Evolutionary conservation across 441 rosid genomes (phyloP), one percentile per base, ranked within the genome.

Genomic region (Euphorbia corollata): DNA sequence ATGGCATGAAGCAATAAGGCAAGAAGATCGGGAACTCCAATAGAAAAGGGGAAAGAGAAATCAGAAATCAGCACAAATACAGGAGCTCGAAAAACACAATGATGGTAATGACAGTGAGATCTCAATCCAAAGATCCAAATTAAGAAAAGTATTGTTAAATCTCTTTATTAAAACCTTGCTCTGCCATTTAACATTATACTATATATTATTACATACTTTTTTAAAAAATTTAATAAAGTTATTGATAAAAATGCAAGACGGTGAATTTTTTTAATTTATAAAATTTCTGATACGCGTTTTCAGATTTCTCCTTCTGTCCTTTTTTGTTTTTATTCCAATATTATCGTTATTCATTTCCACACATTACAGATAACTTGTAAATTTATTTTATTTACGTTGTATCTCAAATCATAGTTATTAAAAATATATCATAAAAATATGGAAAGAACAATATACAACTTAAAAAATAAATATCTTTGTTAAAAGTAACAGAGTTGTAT

Each of bases 1-100:
- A 73, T 78, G 60, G 74, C 77, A 73, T 61, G 59, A 75, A 69
- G 59, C 55, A 57, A 39, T 43, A 19, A 18, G 50, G 30, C 8
- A 38, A 38, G 47, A 13, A 61, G 53, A 62, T 41, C 32, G 34
- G 24, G 20, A 61, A 61, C 32, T 19, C 50, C 50, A 61, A 38
- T 19, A 19, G 23, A 1, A 51, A 2, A 38, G 51, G 19, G 20
- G 11, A n/a, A 9, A 58, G 34, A 22, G 27, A 27, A 58, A 58
- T 22, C 32, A 22, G 59, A 23, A 23, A 58, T 19, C 39, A 30
- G 12, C 9, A 16, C 9, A 11, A 39, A 18, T 7, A 19, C 18
- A 61, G 54, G 36, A 62, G 63, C 43, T 34, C 30, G 39, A 30
- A 59, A 34, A 59, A 59, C 63, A 34, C 63, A 34, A 59, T 59